Evolutionary conservation across 768 basidiomycete genomes (phyloP), one percentile per base, ranked within the genome.

Genomic region (Coprinopsis sp.): DNA sequence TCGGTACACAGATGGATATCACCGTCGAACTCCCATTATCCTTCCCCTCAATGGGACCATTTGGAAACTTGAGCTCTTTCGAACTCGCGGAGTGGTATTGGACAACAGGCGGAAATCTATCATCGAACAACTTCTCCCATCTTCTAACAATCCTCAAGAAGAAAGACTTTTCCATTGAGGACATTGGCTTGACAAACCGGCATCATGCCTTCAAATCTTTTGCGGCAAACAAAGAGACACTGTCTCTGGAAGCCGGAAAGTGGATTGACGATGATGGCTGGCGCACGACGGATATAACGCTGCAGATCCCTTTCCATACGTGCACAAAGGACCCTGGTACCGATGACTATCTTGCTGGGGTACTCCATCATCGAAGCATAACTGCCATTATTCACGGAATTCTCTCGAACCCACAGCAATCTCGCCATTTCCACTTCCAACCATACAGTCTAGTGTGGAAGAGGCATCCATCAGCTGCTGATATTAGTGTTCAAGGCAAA

Each of bases 261-360:
- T 44, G 42, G 29, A 44, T 44, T 11, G 18, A 28, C 13, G 42
- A 44, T 21, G 29, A 33, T 19, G 42, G 42, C 8, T 44, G 42
- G 42, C 11, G 4, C 2, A 5, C 29, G 6, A 44, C 29, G 8
- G 13, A 2, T 6, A 21, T 44, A 8, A 27, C 25, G 16, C 31
- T 44, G 21, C 19, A 44, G 8, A 22, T 44, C 6, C 42, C 29
- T 4, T 44, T 44, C 18, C 42, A 44, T 25, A 16, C 19, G 10
- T 1, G 16, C 19, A 44, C 34, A 33, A 31, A 22, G 11, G 34
- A 11, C 22, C 1, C 2, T 6, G 28, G 4, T 8, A 33, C 42
- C 5, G 19, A 31, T 10, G 10, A 5, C 1, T 13, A 7, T 23
- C 16, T 22, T 18, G n/a, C 34, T n/a, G 42, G 29, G 8, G 10